Percentiles rank a stretch among this genome's conserved stretches.
phyloP scores from a whole-genome alignment of 2,329 filamentous ascomycete genomes.

The Xylariaceae sp. region DNA sequence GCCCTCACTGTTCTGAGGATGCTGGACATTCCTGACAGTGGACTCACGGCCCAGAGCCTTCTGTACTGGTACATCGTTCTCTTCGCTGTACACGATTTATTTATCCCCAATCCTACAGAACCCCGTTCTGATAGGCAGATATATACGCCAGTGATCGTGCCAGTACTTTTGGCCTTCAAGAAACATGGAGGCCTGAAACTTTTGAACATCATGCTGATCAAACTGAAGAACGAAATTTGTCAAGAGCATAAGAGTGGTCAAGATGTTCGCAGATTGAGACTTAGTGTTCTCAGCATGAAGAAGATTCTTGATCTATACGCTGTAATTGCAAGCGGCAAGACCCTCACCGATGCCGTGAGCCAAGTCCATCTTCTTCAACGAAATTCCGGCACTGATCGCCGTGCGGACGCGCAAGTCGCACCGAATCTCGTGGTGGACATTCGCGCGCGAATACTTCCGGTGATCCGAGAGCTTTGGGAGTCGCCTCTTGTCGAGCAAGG shows the following conservation, averaged over 20 bases:
- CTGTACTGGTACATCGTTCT: conserved; percentile 73
- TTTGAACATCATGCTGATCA: conserved; percentile 68
- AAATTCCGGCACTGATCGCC: conserved; percentile 40
- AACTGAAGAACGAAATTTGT: conserved; percentile 60
- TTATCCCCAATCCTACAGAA: conserved; percentile 39
- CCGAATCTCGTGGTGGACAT: conserved; percentile 84
- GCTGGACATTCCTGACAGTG: conserved; percentile 48
- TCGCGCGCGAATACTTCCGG: conserved; percentile 74
- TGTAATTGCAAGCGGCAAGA: conserved; percentile 73
- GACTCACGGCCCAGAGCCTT: conserved; percentile 61
- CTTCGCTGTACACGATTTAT: conserved; percentile 27
- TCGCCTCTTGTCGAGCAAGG: conserved; percentile 80
- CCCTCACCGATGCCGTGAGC: conserved; percentile 72
- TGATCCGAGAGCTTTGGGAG: conserved; percentile 78
- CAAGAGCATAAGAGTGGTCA: conserved; percentile 38
- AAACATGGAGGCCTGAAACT: conserved; percentile 72
- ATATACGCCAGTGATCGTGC: conserved; percentile 59
- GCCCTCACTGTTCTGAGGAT: conserved; percentile 69
- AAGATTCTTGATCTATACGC: conserved; percentile 82
- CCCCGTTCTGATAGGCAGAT: conserved; percentile 38
- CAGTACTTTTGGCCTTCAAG: conserved; percentile 85
- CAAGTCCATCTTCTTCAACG: conserved; percentile 43
- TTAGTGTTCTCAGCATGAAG: conserved; percentile 63
- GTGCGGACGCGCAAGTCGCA: conserved; percentile 43
- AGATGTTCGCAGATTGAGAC: conserved; percentile 45